These are phyloP conservation scores for Casaregolazyma suthepensis DNA, from an alignment of 1,139 yeast species.

Conservation along the genomic window DNA sequence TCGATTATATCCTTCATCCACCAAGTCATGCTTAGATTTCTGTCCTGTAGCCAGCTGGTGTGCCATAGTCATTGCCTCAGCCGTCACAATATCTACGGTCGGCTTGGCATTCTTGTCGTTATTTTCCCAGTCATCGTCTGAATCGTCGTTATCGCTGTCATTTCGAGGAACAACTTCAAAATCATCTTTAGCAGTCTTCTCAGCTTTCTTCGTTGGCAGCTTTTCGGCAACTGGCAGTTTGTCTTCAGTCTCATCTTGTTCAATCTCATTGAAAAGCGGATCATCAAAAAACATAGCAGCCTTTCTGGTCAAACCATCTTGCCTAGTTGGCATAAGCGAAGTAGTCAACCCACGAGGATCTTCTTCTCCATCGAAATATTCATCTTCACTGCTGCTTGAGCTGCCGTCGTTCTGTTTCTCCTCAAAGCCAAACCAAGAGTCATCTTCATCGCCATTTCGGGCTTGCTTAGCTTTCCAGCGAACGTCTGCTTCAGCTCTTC, in stretches of 20 bases:
- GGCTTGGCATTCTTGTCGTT: slow-evolving; percentile 33
- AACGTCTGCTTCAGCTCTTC: slow-evolving; percentile 73
- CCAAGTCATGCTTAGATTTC: slow-evolving; percentile 70
- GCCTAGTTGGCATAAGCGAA: slow-evolving; percentile 43
- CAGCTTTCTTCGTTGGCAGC: slow-evolving; percentile 11
- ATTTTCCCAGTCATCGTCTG: slow-evolving; percentile 27
- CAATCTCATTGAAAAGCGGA: slow-evolving; percentile 60
- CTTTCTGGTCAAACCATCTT: slow-evolving; percentile 54
- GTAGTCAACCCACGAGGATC: slow-evolving; percentile 45
- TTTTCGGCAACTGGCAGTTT: slow-evolving; percentile 16
- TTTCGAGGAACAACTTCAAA: slow-evolving; percentile 25
- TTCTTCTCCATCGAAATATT: slow-evolving; percentile 28
- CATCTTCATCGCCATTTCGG: slow-evolving; percentile 51
- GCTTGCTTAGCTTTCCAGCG: slow-evolving; percentile 72
- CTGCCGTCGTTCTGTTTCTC: slow-evolving; percentile 34
- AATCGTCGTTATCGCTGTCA: slow-evolving; percentile 24
- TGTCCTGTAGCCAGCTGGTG: slow-evolving; percentile 92
- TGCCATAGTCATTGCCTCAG: slow-evolving; percentile 96
- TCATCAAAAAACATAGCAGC: slow-evolving; percentile 78
- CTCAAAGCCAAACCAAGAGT: slow-evolving; percentile 79
- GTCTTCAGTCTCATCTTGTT: slow-evolving; percentile 40
- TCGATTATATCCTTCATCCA: slow-evolving; percentile 87
- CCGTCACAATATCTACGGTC: slow-evolving; percentile 73
- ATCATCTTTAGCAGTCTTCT: slow-evolving; percentile 26
- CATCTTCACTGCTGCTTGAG: slow-evolving; percentile 35